Evolutionary conservation across 257 asterid species (phyloP).

Genomic region (Nicotiana obtusifolia): DNA sequence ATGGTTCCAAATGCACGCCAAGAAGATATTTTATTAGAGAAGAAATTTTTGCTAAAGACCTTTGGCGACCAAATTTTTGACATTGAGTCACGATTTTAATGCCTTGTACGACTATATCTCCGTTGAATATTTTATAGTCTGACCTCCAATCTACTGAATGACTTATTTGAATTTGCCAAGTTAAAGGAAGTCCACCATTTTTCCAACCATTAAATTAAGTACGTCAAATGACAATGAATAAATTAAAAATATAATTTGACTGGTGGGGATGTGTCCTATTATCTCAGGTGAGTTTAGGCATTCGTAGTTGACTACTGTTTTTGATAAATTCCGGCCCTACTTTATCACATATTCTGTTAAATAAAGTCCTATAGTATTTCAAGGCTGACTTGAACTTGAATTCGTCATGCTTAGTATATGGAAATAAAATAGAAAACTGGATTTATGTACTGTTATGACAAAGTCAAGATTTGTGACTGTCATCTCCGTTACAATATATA

Average conservation of each 20-base stretch:
- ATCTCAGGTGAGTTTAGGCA: slow-evolving; percentile 22
- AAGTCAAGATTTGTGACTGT: no score
- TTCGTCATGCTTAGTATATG: no score
- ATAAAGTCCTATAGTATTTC: background rate
- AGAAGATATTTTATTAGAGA: background rate
- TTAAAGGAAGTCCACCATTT: background rate
- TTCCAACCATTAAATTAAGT: background rate
- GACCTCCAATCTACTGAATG: background rate
- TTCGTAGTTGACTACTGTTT: slow-evolving; percentile 1
- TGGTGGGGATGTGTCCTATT: slow-evolving; percentile 12
- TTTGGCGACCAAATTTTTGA: background rate
- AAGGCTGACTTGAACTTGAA: no score
- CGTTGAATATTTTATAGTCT: background rate
- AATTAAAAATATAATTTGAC: slow-evolving; percentile 8
- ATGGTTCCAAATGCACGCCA: slow-evolving; percentile 1
- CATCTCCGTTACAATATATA: no score
- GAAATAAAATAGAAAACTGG: no score
- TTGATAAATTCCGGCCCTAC: background rate
- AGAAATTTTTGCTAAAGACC: background rate
- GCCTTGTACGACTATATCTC: background rate
- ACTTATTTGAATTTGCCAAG: slow-evolving; percentile 3
- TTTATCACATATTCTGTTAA: background rate
- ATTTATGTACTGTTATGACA: no score
- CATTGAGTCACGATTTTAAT: background rate
- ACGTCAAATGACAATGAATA: background rate